Evolutionary conservation across 805 yeast genomes (phyloP), one percentile per base, ranked within the genome.

Genomic region (Candida nonsorbophila): DNA sequence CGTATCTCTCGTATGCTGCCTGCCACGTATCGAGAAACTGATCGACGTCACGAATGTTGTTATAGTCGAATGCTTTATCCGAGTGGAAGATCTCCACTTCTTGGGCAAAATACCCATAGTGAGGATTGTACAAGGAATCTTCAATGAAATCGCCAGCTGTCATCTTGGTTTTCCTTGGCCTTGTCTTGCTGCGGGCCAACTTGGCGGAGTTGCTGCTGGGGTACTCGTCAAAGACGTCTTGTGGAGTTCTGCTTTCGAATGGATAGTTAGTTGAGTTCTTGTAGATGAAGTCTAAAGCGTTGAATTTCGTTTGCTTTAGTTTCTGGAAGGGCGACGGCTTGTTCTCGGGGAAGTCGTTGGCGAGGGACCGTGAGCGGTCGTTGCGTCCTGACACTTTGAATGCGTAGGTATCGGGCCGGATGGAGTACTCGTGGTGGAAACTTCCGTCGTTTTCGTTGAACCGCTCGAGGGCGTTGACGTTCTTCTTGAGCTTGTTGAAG

Each of bases 131-230:
- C 42, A 85, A 56, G 12, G 90, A 79, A 50, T 85, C 94, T 44
- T 84, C 94, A 33, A 85, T 86, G 54, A 82, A 86, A 44, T 84
- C 94, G 7, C 83, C 61, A 0, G 79, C 57, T n/a, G 79, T 58
- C 88, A 85, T 79, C 49, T 81, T 79, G 5, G 76, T 71, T 16
- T 69, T 65, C 18, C 41, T 58, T 0, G 95, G 94, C 18, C 88
- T 56, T 27, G 47, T 51, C 41, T 43, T 56, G 43, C 27, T 44
- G 42, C 42, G 45, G 1, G 62, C 42, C 29, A 67, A 34, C 18
- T 50, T 53, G n/a, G 49, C 41, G 1, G 64, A 55, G 27, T 42
- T 60, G 7, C 60, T 54, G 28, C 36, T 37, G 0, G 69, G 69
- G 29, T 45, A 62, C 24, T 44, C 44, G 30, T 62, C 50, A 37